A percentile compares a stretch with the other conserved stretches of the same genome.
Evolutionary conservation across 768 basidiomycete species (phyloP).

Genomic region (Amanita inopinata): DNA sequence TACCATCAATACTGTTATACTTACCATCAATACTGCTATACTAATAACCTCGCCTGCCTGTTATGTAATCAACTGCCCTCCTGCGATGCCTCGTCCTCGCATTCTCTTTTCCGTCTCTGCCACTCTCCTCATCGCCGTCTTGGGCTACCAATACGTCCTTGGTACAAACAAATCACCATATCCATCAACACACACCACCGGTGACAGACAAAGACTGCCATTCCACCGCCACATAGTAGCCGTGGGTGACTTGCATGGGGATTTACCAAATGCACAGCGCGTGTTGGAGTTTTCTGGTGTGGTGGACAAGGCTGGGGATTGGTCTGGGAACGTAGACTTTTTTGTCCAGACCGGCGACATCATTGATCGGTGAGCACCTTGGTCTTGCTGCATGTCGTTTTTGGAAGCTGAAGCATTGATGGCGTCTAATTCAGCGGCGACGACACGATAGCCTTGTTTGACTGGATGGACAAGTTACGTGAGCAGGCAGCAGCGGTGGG

Average conservation of each 20-base stretch:
- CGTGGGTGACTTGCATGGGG: constrained; percentile 90
- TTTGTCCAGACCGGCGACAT: constrained; percentile 97
- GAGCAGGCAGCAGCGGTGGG: constrained; percentile 60
- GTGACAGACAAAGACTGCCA: no score
- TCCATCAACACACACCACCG: no score
- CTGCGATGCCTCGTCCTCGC: no score
- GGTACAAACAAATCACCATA: no score
- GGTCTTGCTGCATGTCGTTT: background rate
- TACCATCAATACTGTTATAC: no score
- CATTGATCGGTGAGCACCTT: constrained; percentile 63
- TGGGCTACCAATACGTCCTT: no score
- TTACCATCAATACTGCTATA: no score
- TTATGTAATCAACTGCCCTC: no score
- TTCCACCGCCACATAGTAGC: constrained; percentile 63
- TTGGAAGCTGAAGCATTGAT: background rate
- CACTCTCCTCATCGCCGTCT: no score
- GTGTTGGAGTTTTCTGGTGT: constrained; percentile 79
- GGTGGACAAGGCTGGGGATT: constrained; percentile 59
- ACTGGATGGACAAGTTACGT: constrained; percentile 77
- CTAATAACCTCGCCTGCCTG: no score
- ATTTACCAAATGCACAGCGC: constrained; percentile 65
- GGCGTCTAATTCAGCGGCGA: constrained; percentile 43
- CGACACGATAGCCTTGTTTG: constrained; percentile 80
- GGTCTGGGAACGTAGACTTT: constrained; percentile 76
- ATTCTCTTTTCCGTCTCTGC: no score